A percentile compares a stretch with the other conserved stretches of the same genome.
These are phyloP conservation scores for Ajuga chamaepitys DNA, from an alignment of 257 asterid species.

Conservation along the genomic window DNA sequence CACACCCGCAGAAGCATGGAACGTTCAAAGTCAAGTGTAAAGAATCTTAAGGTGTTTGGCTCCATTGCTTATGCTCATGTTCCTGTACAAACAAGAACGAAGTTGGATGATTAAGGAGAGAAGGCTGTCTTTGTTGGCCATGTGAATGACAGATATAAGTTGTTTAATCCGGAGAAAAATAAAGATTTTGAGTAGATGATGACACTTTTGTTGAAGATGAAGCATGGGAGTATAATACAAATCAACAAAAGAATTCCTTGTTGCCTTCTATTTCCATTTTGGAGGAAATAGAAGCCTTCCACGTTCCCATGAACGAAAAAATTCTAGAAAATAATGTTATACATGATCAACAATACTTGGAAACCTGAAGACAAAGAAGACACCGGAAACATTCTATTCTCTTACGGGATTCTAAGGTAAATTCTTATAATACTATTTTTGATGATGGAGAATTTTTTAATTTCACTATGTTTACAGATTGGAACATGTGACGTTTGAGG, in stretches of 20 bases:
- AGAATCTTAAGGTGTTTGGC: conserved; percentile 15
- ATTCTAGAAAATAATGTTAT: no score
- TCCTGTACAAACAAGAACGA: no score
- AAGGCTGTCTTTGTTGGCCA: background rate
- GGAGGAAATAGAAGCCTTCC: background rate
- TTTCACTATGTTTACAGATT: background rate
- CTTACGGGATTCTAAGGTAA: background rate
- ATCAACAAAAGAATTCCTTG: background rate
- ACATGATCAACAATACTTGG: background rate
- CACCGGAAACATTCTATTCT: background rate
- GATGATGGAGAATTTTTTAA: background rate
- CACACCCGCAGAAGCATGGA: conserved; percentile 13
- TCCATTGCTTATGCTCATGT: no score
- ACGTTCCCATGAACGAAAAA: no score
- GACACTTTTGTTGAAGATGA: background rate
- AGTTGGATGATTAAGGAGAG: no score
- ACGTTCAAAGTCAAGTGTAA: conserved; percentile 11
- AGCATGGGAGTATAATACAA: background rate
- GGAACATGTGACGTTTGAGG: background rate
- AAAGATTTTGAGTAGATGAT: conserved; percentile 1
- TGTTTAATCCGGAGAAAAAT: background rate
- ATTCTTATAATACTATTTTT: background rate
- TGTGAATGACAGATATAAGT: conserved; percentile 8
- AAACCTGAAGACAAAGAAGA: background rate
- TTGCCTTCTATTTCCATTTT: background rate